These are phyloP conservation scores for Leptographium lundbergii DNA, from an alignment of 2,329 filamentous ascomycete species.

Conservation along the genomic window DNA sequence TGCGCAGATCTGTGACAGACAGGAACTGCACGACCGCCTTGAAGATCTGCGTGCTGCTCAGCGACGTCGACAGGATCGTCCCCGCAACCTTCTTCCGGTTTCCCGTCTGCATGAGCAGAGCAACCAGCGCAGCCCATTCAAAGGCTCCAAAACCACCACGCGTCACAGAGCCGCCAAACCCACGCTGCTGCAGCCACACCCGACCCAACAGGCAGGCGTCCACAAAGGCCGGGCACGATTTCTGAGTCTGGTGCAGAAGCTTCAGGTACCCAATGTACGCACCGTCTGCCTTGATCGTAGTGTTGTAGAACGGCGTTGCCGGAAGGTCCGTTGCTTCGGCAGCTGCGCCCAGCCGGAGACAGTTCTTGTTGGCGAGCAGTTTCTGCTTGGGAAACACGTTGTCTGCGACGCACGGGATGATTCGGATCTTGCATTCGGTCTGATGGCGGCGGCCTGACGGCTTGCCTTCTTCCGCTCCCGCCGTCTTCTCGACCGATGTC, in stretches of 20 bases:
- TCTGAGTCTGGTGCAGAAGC: slow-evolving; percentile 56
- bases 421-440: slow-evolving; percentile 46
- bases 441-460: slow-evolving; percentile 7
- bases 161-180: slow-evolving; percentile 57
- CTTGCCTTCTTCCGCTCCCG: slow-evolving; percentile 15
- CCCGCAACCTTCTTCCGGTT: slow-evolving; percentile 36
- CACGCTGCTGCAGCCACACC: slow-evolving; percentile 81
- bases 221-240: slow-evolving; percentile 57
- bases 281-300: slow-evolving; percentile 66
- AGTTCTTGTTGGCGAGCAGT: slow-evolving; percentile 56
- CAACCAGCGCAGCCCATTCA: slow-evolving; percentile 75
- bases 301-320: slow-evolving; percentile 80
- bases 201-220: slow-evolving; percentile 80
- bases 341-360: slow-evolving; percentile 45
- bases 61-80: slow-evolving; percentile 56
- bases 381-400: slow-evolving; percentile 59
- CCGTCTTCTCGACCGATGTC: slow-evolving; percentile 12
- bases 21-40: slow-evolving; percentile 88
- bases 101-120: slow-evolving; percentile 68
- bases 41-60: slow-evolving; percentile 88
- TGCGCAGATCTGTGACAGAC: slow-evolving; percentile 56
- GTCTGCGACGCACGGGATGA: slow-evolving; percentile 63
- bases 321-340: slow-evolving; percentile 27
- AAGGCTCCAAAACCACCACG: slow-evolving; percentile 84
- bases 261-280: slow-evolving; percentile 64